Conservation (phyloP, 2,329 filamentous ascomycete species). For the Colletotrichum coccodes region DNA sequence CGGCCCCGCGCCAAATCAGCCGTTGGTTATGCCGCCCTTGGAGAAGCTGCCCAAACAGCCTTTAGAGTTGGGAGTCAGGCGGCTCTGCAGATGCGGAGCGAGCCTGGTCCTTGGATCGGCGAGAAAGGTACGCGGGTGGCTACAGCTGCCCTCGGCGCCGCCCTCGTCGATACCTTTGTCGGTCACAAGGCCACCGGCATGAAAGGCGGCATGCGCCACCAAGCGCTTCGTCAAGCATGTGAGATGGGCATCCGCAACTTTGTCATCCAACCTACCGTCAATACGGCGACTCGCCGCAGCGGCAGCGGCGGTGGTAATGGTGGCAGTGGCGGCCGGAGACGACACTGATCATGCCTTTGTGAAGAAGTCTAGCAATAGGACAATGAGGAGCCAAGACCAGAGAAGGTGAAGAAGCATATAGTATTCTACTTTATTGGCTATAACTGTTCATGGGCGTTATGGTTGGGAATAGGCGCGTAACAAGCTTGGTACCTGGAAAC, state of each 20-base stretch:
- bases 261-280: slow-evolving; percentile 25
- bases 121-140: slow-evolving; percentile 60
- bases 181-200: slow-evolving; percentile 43
- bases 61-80: slow-evolving; percentile 59
- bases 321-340: background rate
- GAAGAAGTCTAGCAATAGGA: no score
- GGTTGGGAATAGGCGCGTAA: background rate
- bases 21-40: slow-evolving; percentile 29
- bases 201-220: slow-evolving; percentile 34
- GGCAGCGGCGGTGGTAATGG: background rate
- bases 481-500: background rate
- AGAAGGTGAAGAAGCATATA: background rate
- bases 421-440: background rate
- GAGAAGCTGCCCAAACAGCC: slow-evolving; percentile 55
- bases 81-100: slow-evolving; percentile 56
- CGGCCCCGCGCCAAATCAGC: slow-evolving; percentile 36
- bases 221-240: slow-evolving; percentile 33
- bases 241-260: slow-evolving; percentile 31
- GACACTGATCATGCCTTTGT: background rate
- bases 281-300: slow-evolving; percentile 9
- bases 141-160: slow-evolving; percentile 59
- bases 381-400: no score
- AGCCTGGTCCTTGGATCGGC: slow-evolving; percentile 57
- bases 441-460: background rate
- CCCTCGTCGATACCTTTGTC: slow-evolving; percentile 58